A percentile compares a stretch with the other conserved stretches of the same genome.
phyloP scores from a whole-genome alignment of 345 rosid species.

The Pistacia atlantica region DNA sequence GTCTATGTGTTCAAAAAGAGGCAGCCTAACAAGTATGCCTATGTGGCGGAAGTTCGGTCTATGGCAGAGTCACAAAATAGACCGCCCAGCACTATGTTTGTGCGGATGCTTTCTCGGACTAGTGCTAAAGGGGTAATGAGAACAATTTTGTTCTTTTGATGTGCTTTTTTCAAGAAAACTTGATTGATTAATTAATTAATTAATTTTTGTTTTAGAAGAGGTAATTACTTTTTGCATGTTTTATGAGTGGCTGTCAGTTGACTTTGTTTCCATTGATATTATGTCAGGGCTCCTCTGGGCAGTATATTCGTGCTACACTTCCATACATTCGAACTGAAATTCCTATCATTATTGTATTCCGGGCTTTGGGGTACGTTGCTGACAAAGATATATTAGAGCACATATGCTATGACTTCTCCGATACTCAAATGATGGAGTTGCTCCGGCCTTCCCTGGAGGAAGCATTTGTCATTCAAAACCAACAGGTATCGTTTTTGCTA shows the following conservation, averaged over 20 bases:
- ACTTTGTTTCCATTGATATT: not conserved
- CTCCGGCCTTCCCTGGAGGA: conserved; percentile 97
- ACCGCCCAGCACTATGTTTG: conserved; percentile 99
- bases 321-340: conserved; percentile 96
- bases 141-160: conserved; percentile 9
- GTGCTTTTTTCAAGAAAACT: not conserved
- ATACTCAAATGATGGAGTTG: conserved; percentile 97
- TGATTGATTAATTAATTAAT: not conserved
- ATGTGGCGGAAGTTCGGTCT: conserved; percentile 92
- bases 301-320: conserved; percentile 91
- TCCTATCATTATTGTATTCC: conserved; percentile 95
- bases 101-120: conserved; percentile 96
- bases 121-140: conserved; percentile 92
- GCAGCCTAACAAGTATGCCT: conserved; percentile 94
- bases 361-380: conserved; percentile 97
- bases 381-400: conserved; percentile 95
- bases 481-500: conserved; percentile 56
- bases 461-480: conserved; percentile 96
- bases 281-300: conserved; percentile 94
- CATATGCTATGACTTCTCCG: conserved; percentile 86
- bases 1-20: conserved; percentile 96
- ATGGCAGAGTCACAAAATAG: conserved; percentile 96
- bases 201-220: not conserved
- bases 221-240: not conserved
- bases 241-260: not conserved